Percentiles rank a stretch among this genome's conserved stretches.
Evolutionary conservation across 2,329 filamentous ascomycete genomes (phyloP).

Genomic region (Thielaviopsis ethacetica): DNA sequence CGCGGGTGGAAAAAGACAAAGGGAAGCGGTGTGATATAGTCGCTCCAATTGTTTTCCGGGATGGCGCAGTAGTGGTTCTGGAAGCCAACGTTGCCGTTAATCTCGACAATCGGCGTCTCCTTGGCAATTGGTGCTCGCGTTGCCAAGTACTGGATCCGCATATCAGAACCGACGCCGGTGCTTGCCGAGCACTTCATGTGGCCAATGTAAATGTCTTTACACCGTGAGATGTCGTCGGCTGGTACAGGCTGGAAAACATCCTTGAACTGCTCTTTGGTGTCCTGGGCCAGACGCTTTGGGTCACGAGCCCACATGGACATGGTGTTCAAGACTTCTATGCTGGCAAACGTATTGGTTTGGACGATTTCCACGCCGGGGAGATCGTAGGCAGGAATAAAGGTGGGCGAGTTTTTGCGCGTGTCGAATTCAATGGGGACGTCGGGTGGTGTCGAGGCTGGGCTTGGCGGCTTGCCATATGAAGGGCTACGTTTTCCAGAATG

Average conservation of each 20-base stretch:
- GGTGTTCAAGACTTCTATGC: slow-evolving; percentile 55
- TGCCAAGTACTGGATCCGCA: slow-evolving; percentile 54
- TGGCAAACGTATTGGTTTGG: slow-evolving; percentile 63
- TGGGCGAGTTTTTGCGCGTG: slow-evolving; percentile 53
- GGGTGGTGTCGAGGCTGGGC: slow-evolving; percentile 61
- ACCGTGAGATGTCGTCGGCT: slow-evolving; percentile 25
- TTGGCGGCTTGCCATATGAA: slow-evolving; percentile 47
- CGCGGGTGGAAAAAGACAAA: slow-evolving; percentile 80
- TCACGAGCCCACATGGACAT: slow-evolving; percentile 68
- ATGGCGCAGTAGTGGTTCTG: slow-evolving; percentile 57
- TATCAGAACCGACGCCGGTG: slow-evolving; percentile 30
- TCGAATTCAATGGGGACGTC: slow-evolving; percentile 46
- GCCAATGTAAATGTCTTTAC: slow-evolving; percentile 32
- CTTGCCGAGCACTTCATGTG: slow-evolving; percentile 28
- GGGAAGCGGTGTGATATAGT: slow-evolving; percentile 47
- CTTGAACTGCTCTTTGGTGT: slow-evolving; percentile 45
- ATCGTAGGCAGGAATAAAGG: slow-evolving; percentile 61
- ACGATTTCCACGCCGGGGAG: slow-evolving; percentile 38
- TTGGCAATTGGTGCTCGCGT: slow-evolving; percentile 36
- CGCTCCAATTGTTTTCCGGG: slow-evolving; percentile 49
- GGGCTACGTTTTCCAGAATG: slow-evolving; percentile 48
- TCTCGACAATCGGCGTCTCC: slow-evolving; percentile 45
- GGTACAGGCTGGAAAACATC: slow-evolving; percentile 52
- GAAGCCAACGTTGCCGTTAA: slow-evolving; percentile 63
- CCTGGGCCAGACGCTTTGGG: slow-evolving; percentile 47